Evolutionary conservation across 495 filamentous ascomycete species (phyloP), one percentile per base, ranked within the genome.

Genomic region (Neurospora sp.): DNA sequence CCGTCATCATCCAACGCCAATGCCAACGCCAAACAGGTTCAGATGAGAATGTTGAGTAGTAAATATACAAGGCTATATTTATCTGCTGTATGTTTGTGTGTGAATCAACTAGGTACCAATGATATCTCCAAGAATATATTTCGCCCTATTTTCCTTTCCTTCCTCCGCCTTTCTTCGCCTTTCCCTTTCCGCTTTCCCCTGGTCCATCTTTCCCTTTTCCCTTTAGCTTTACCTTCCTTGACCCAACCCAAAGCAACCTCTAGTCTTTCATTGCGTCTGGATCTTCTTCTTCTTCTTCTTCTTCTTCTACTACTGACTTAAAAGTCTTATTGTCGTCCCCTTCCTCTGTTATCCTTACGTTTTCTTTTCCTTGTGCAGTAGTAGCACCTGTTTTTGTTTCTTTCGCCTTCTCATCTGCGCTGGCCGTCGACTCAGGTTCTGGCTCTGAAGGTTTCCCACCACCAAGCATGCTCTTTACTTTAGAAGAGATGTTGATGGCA

Each of bases 401-500:
- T 44, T 27, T 14, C 69, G 3, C 39, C 7, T 42, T 22, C 2
- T 70, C 20, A 8, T 70, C 22, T 4, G 39, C 39, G 27, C 69
- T 38, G 22, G 39, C 18, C 14, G 20, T 22, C 20, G 69, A 8
- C 10, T 31, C 69, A 4, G n/a, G 20, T 71, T 41, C 72, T 1
- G 72, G 53, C 53, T 20, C 31, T 3, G 35, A 65, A 18, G 18
- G 31, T 12, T 71, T 59, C 18, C 53, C 70, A n/a, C 39, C 70
- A 20, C 42, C 27, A 37, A 59, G 37, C 44, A 59, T 65, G 8
- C 53, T 72, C 75, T 83, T 86, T 4, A 82, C 70, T 12, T 75
- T 74, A 2, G 81, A 72, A 47, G 83, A 82, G 65, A 86, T 77
- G 71, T 80, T 85, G 61, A 86, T 84, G 18, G 84, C 77, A 69